Conservation (phyloP, 495 filamentous ascomycete species). For the Xylaria grammica region DNA sequence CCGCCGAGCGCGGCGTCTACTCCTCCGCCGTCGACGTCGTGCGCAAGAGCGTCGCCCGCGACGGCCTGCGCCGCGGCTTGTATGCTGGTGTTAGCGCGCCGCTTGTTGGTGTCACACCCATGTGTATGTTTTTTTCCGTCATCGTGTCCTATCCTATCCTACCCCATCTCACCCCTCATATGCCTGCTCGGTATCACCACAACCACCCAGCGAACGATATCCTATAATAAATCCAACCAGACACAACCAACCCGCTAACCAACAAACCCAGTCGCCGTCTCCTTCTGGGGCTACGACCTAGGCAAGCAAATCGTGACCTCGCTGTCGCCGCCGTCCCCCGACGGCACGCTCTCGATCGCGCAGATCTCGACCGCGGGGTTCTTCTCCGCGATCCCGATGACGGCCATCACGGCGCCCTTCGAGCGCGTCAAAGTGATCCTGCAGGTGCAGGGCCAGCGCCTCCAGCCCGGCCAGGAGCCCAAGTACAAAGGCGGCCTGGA, state of each 20-base stretch:
- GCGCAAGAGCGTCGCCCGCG: constrained; percentile 80
- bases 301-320: constrained; percentile 84
- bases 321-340: constrained; percentile 67
- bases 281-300: constrained; percentile 98
- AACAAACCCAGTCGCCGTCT: constrained; percentile 77
- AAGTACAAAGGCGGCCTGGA: constrained; percentile 88
- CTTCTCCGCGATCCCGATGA: constrained; percentile 98
- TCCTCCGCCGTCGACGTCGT: constrained; percentile 90
- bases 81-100: constrained; percentile 98
- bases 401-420: constrained; percentile 94
- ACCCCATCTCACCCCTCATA: too few relatives aligned
- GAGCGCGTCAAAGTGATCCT: constrained; percentile 98
- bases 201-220: too few relatives aligned
- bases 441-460: constrained; percentile 95
- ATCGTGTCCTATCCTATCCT: constrained; percentile 5
- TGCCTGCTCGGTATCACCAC: too few relatives aligned
- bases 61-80: constrained; percentile 81
- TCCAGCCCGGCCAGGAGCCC: constrained; percentile 87
- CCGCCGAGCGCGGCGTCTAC: constrained; percentile 92
- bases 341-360: constrained; percentile 73
- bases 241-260: neutral
- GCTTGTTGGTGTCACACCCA: constrained; percentile 92
- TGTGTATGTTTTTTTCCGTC: constrained; percentile 73
- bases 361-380: constrained; percentile 94
- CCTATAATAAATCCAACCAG: neutral